phyloP scores from a whole-genome alignment of 352 stramenopile species.

The Pythium apleroticum region DNA sequence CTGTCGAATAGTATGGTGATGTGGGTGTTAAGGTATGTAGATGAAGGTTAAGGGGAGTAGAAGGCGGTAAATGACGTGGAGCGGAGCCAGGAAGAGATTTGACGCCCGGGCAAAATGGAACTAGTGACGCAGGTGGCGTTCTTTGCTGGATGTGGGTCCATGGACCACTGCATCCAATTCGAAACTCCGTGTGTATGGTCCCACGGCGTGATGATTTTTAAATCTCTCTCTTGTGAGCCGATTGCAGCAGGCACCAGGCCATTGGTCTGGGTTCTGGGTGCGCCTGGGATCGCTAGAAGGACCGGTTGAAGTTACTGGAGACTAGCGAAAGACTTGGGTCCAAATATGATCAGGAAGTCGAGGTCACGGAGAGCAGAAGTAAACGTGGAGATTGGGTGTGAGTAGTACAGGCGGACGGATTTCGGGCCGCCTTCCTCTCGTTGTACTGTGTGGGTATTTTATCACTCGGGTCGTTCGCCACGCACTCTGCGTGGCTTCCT shows the following conservation, averaged over 20 bases:
- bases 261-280: neutral
- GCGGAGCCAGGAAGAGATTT: neutral
- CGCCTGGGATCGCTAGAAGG: neutral
- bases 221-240: neutral
- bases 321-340: too few species aligned
- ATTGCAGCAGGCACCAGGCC: too few species aligned
- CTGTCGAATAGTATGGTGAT: neutral
- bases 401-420: too few species aligned
- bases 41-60: neutral
- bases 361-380: too few species aligned
- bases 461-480: neutral
- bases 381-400: neutral
- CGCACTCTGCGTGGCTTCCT: neutral
- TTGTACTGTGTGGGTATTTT: neutral
- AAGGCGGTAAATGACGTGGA: neutral
- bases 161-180: neutral
- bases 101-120: neutral
- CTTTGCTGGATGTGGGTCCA: neutral
- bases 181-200: too few species aligned
- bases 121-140: neutral
- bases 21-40: neutral
- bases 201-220: too few species aligned
- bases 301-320: too few species aligned
- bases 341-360: too few species aligned
- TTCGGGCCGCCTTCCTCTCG: neutral